Base-by-base conservation (phyloP, 768 basidiomycete genomes). In the Tricholoma flavovirens region DNA sequence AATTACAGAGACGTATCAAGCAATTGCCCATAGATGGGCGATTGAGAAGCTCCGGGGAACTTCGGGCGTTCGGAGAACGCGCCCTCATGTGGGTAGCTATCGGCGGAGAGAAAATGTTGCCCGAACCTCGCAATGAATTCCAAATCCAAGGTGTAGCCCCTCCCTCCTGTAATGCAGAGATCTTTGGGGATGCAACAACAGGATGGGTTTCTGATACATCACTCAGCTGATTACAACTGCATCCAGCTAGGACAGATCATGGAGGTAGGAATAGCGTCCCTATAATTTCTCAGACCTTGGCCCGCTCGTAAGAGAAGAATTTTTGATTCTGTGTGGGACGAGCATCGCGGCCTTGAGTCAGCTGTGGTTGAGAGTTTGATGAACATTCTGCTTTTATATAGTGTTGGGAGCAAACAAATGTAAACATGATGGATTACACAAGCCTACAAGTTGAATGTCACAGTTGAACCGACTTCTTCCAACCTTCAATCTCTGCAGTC, bases 341-440 rank as follows among this genome's bases (percentile, higher is more conserved):
- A 86, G 84, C 83, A 71, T 83, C 77, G 83, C 81, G 77, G 83
- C 82, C 77, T 88, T 86, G 60, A 67, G 66, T 68, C 71, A 72
- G 71, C 70, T 62, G 61, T 62, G 60, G 55, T 56, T 17, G 21
- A 10, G 35, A 46, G 22, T 38, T 26, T 32, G 35, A 35, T 2
- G n/a, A 17, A 17, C 4, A 5, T 40, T 6, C 17, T 26, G 3
- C 3, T 8, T 19, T 42, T 42, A 42, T 42, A 42, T 42, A 42
- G 3, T 24, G 9, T 22, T 38, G 42, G 38, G 15, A n/a, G 4
- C n/a, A 49, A 49, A 49, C 46, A 49, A 30, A n/a, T 49, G 46
- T 49, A 49, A 26, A 49, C 17, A 48, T 26, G 22, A 46, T 4
- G 10, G 36, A 22, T 14, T 2, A 46, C 45, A 43, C n/a, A n/a